Base-by-base conservation (phyloP, 306 rosid genomes). In the Morella rubra region DNA sequence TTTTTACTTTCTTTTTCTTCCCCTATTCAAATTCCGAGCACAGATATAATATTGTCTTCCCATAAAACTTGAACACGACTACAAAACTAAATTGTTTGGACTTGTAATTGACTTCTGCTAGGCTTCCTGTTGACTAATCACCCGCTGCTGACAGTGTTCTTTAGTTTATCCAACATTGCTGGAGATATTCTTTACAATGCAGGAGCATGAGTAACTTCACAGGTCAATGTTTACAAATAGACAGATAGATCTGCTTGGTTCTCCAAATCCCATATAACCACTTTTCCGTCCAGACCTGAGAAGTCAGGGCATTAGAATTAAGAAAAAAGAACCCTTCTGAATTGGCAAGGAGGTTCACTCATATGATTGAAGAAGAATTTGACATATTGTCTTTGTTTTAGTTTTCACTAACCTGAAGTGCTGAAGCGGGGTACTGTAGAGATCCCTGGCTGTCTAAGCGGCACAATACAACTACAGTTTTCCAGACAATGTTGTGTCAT, bases 251-350 rank as follows among this genome's bases (percentile, higher is more conserved):
- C 97, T 73, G 64, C 86, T 79, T 89, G 90, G 73, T 88, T 79
- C 89, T 88, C 99, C 90, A 95, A 85, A 82, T 95, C 92, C 99
- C 99, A 92, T 15, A 91, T 42, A 56, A 81, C 95, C 67, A 95
- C 85, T 82, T 84, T 95, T 52, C 99, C 99, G 77, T 95, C 97
- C 89, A 95, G 77, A 45, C 99, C 99, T 95, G 91, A 69, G 22
- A 73, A 42, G 51, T 20, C 10, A 61, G 70, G 58, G 75, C 52
- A 52, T 40, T 52, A 24, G 58, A 18, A 74, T 75, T 6, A 79
- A 74, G 19, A 59, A 13, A 73, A 69, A 47, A 52, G 27, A 55
- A 49, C 44, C 69, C 8, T 55, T 12, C 73, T 15, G 4, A 71
- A 32, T 45, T 20, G 45, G 54, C 56, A 70, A 71, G 56, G 66